These are phyloP conservation scores for Eucalyptus pauciflora DNA, from an alignment of 345 rosid genomes.

Conservation along the genomic window DNA sequence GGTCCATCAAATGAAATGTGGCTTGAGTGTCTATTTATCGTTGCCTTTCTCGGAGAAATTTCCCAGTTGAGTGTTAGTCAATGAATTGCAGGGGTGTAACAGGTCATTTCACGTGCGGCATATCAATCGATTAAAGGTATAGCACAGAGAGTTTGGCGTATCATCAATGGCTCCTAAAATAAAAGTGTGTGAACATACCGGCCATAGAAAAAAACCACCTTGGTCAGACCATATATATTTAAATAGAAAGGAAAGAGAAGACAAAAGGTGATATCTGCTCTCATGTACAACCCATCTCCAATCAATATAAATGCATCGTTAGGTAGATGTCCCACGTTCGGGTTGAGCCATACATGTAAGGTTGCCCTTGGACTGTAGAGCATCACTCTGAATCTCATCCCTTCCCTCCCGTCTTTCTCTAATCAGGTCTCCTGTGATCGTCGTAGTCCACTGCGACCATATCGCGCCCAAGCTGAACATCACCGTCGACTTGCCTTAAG, in stretches of 20 bases:
- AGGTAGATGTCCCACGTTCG: not conserved
- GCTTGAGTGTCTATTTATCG: not conserved
- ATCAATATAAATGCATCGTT: not conserved
- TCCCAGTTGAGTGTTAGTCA: not conserved
- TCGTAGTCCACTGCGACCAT: not conserved
- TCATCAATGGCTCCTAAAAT: not conserved
- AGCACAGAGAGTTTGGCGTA: not conserved
- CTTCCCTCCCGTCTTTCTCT: not conserved
- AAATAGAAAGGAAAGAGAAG: not conserved
- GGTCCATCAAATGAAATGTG: not conserved
- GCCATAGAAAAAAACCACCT: not conserved
- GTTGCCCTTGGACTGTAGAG: not conserved
- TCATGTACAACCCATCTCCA: not conserved
- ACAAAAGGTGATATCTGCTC: not conserved
- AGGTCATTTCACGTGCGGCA: not conserved
- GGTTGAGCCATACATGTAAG: not conserved
- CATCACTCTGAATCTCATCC: not conserved
- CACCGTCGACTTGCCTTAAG: not conserved
- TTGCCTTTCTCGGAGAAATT: not conserved
- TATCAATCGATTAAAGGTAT: not conserved
- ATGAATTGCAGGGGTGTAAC: not conserved
- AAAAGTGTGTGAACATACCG: not conserved
- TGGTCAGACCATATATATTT: not conserved
- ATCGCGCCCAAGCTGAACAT: not conserved
- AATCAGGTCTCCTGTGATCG: not conserved